Base-by-base conservation (phyloP, 805 yeast species). In the Saccharomycopsis guyanensis region DNA sequence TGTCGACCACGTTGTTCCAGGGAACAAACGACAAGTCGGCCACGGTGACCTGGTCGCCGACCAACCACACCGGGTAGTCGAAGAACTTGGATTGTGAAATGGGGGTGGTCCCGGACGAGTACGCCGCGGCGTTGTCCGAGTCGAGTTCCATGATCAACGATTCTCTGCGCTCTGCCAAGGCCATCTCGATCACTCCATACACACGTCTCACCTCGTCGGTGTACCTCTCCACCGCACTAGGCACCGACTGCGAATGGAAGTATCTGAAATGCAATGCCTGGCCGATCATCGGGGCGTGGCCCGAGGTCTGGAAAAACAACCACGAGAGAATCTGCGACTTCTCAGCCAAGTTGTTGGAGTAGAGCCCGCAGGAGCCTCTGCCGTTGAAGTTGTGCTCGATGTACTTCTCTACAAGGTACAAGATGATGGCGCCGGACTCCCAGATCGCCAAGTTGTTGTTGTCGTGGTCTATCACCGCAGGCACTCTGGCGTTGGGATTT, bases 251-350 rank as follows among this genome's bases (percentile, higher is more conserved):
- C 4, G 89, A 76, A 61, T 89, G 96, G 71, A 89, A 87, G 62
- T 86, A 87, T 58, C 89, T 74, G 68, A 89, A 91, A 67, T 91
- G 97, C 56, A 91, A 72, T 6, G 97, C 96, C 65, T 89, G 97
- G 16, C 97, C 97, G 56, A 89, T 85, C 95, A 89, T 89, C n/a
- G 97, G 96, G 0, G 97, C 95, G 61, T 88, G 97, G 4, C 97
- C 97, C 3, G 94, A 83, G 2, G 96, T 87, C 66, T 89, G 97
- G 70, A 89, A 89, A 59, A 86, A 89, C 33, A 91, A 70, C 96
- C 97, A 89, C 4, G 88, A 77, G 50, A 78, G 73, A 48, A 89
- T 86, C 61, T 83, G 91, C 2, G 89, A 73, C 66, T 87, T 96
- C 53, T 86, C 95, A 12, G 76, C 70, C 44, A 82, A 61, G 58